Percentiles rank a stretch among this genome's conserved stretches.
phyloP scores from a whole-genome alignment of 768 basidiomycete species.

The Crepidotus variabilis region DNA sequence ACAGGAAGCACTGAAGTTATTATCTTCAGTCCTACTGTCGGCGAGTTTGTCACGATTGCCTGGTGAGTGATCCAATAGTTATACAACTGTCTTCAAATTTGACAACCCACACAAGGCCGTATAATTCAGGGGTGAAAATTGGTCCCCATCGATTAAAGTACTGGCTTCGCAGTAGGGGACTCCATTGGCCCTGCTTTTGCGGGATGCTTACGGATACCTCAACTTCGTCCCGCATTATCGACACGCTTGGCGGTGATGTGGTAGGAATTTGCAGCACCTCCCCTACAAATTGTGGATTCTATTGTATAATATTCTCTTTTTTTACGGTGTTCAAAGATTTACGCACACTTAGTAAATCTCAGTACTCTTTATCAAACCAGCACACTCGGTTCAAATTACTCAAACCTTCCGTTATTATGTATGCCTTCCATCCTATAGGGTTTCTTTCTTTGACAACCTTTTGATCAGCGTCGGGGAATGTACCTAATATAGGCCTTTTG shows the following conservation, averaged over 20 bases:
- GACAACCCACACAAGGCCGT: neutral
- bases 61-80: neutral
- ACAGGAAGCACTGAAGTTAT: neutral
- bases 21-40: neutral
- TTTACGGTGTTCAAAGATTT: neutral
- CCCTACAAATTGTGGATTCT: neutral
- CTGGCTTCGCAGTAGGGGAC: slow-evolving; percentile 2
- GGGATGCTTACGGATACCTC: neutral
- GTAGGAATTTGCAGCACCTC: neutral
- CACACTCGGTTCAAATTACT: neutral
- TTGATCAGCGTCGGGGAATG: neutral
- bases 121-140: neutral
- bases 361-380: neutral
- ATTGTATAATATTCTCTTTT: neutral
- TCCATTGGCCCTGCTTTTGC: slow-evolving; percentile 5
- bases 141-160: neutral
- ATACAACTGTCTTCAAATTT: neutral
- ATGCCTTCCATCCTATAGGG: neutral
- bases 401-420: neutral
- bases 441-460: neutral
- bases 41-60: neutral
- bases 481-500: neutral
- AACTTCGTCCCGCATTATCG: neutral
- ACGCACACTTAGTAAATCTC: neutral
- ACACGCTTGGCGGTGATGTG: neutral